Evolutionary conservation across 805 yeast species (phyloP), one percentile per base, ranked within the genome.

Genomic region (Candida odintsovae): DNA sequence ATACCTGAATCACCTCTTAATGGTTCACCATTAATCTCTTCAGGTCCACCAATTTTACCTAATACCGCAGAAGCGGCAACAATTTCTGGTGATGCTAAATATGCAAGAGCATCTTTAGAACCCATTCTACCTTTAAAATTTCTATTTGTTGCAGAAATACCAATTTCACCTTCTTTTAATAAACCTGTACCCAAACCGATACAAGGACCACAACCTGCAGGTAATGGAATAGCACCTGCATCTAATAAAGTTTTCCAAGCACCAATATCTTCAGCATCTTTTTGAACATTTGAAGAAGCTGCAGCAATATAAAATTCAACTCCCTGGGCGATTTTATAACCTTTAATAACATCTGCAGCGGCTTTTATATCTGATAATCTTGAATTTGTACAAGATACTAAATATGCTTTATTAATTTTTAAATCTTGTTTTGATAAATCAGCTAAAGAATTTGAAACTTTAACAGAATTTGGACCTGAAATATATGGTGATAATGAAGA

Each of bases 71-170:
- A 86, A 1, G 99, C 98, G 43, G 99, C 98, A 49, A 94, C 99
- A 22, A 94, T 96, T 54, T 90, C 97, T 6, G 99, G 99, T 1
- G 97, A 90, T 0, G 97, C 97, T 54, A 94, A 77, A 66, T 86
- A 94, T 0, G 99, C 99, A 50, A 90, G 72, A 0, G 99, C 99
- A 58, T 94, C 97, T 57, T 85, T 86, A 8, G 96, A 85, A 9
- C 99, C 99, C 99, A 94, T 94, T 71, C 99, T 82, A 51, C 99
- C 99, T 71, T 94, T 94, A 78, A 94, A 94, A 70, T 94, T 94
- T 73, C 99, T 82, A 73, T 94, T 94, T 8, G 99, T 94, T 48
- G 99, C 99, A 53, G 96, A 87, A 59, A 94, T 94, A 54, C 99
- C 99, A 49, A 94, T 95, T 68, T 94, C 98, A 40, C 99, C 99